These are phyloP conservation scores for Arachis stenosperma DNA, from an alignment of 306 rosid genomes.

Conservation along the genomic window DNA sequence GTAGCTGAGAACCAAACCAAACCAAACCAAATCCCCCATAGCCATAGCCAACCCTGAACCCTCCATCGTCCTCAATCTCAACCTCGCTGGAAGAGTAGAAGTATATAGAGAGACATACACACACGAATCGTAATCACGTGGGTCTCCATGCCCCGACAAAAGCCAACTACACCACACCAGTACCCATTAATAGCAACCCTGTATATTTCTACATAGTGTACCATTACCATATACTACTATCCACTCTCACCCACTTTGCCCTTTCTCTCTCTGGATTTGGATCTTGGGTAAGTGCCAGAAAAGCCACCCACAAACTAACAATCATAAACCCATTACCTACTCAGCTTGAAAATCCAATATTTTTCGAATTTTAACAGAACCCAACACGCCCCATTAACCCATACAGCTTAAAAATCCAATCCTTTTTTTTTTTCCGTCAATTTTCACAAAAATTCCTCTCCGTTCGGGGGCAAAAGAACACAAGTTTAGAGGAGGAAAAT, in stretches of 20 bases:
- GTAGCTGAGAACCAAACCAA: not conserved
- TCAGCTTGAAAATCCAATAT: not conserved
- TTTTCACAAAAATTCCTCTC: not conserved
- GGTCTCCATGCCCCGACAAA: conserved; percentile 37
- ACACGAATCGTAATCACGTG: conserved; percentile 41
- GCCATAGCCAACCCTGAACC: not conserved
- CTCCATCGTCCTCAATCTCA: not conserved
- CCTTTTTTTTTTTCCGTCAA: not conserved
- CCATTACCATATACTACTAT: no score
- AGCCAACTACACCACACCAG: not conserved
- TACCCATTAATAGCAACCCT: conserved; percentile 12
- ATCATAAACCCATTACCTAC: not conserved
- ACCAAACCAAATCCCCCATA: not conserved
- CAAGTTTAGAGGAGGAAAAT: not conserved
- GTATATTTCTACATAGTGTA: not conserved
- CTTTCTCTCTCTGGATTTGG: not conserved
- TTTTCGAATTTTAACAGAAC: not conserved
- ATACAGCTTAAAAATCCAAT: not conserved
- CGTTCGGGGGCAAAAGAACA: not conserved
- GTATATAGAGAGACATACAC: not conserved
- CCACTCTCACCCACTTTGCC: not conserved
- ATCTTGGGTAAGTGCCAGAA: conserved; percentile 1
- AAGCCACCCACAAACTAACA: not conserved
- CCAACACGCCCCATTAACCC: not conserved
- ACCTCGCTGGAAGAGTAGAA: not conserved